Percentiles rank a stretch among this genome's conserved stretches.
These are phyloP conservation scores for Didymella arachidicola DNA, from an alignment of 2,329 filamentous ascomycete genomes.

Conservation along the genomic window DNA sequence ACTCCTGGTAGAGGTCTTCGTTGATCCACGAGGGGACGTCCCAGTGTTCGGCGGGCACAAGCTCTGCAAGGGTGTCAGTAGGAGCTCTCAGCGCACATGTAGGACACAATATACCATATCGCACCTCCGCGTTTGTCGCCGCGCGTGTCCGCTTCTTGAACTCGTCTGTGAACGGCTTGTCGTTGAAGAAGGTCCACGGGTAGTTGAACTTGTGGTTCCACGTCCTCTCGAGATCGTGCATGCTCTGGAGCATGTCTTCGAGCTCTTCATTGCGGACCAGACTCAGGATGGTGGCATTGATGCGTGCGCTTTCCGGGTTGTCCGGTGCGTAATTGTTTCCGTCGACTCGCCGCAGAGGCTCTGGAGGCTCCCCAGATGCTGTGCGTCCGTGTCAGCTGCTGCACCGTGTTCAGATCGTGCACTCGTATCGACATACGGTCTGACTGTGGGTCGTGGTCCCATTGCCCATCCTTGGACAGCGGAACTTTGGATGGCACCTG, in stretches of 20 bases:
- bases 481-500: slow-evolving; percentile 41
- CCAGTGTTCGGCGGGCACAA: slow-evolving; percentile 97
- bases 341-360: slow-evolving; percentile 71
- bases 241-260: slow-evolving; percentile 81
- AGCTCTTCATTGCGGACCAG: slow-evolving; percentile 94
- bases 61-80: slow-evolving; percentile 61
- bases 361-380: slow-evolving; percentile 87
- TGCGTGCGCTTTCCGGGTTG: slow-evolving; percentile 78
- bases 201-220: slow-evolving; percentile 99
- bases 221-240: slow-evolving; percentile 89
- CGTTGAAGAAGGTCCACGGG: slow-evolving; percentile 99
- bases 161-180: slow-evolving; percentile 89
- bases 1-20: slow-evolving; percentile 82
- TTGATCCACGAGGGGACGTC: slow-evolving; percentile 92
- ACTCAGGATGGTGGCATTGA: slow-evolving; percentile 90
- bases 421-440: slow-evolving; percentile 71
- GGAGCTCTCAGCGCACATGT: not conserved
- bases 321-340: slow-evolving; percentile 80
- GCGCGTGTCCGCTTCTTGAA: slow-evolving; percentile 85
- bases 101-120: slow-evolving; percentile 69
- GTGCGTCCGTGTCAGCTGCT: slow-evolving; percentile 21
- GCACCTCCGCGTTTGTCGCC: slow-evolving; percentile 85
- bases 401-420: not conserved
- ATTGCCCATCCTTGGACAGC: slow-evolving; percentile 62
- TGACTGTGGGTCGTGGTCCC: slow-evolving; percentile 82